phyloP scores from a whole-genome alignment of 2,329 filamentous ascomycete species.

The Colletotrichum melonis region DNA sequence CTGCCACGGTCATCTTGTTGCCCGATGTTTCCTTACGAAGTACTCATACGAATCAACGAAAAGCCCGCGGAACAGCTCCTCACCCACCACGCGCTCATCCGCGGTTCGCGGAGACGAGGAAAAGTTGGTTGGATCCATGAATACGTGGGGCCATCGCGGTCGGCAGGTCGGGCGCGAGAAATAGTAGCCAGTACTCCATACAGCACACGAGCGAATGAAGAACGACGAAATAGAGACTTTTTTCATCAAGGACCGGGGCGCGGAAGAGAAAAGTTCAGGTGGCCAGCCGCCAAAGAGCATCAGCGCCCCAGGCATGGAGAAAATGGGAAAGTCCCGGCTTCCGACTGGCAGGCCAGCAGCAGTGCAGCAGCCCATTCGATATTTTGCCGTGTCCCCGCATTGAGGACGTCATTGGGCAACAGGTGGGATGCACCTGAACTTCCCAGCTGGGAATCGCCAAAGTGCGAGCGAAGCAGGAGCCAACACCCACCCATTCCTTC shows the following conservation, averaged over 20 bases:
- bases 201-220: background rate
- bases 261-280: background rate
- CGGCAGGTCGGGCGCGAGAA: background rate
- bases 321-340: background rate
- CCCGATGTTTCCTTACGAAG: background rate
- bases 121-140: background rate
- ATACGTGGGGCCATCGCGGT: background rate
- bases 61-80: background rate
- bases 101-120: background rate
- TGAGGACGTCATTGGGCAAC: constrained; percentile 19
- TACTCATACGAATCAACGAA: background rate
- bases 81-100: background rate
- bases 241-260: background rate
- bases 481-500: background rate
- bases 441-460: background rate
- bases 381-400: constrained; percentile 16
- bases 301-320: background rate
- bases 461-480: background rate
- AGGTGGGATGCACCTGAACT: background rate
- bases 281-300: too few species aligned
- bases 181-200: background rate
- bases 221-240: background rate
- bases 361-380: background rate
- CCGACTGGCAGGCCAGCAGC: background rate
- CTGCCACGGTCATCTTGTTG: constrained; percentile 17